Base-by-base conservation (phyloP, 768 basidiomycete species). In the Hydnum rufescens region DNA sequence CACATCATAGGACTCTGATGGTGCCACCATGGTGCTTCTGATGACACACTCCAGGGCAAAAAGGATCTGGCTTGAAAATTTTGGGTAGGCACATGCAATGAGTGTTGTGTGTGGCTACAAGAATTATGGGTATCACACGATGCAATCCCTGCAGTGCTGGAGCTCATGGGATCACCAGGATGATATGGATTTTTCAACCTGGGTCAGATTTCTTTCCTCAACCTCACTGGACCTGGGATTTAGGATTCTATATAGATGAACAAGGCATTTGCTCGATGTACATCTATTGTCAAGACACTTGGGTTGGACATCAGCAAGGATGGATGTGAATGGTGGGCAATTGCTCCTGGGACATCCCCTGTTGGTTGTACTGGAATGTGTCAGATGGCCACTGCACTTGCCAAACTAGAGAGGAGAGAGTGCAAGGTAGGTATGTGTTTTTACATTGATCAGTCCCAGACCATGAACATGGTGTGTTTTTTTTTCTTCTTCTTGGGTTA, bases 121-220 rank as follows among this genome's bases (percentile, higher is more conserved):
- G 85, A 22, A 72, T 90, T 42, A 90, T 90, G 87, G 85, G 85
- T 49, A 71, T 92, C 61, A 89, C 86, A 1, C 92, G 90, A 73
- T 59, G 90, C 92, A 6, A 90, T 96, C 59, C 86, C 82, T 19
- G 75, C 73, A 65, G 83, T 74, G 8, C 69, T 93, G 36, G 70
- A 76, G 58, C 71, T 74, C 49, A 70, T 73, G 23, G 86, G 86
- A 3, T 39, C 72, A 67, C 36, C 64, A 74, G 49, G 66, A 71
- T 5, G 83, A 88, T 46, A 77, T 89, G 23, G 86, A 87, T 62
- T 60, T 89, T 88, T 75, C 58, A 85, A 89, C 8, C 8, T 39
- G 19, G 8, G 34, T 19, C n/a, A n/a, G 34, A 8, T 73, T 83
- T 77, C 30, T 47, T 0, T 25, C 3, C 32, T 54, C 34, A 16